These are phyloP conservation scores for Crassisporium funariophilum DNA, from an alignment of 768 basidiomycete genomes.

Conservation along the genomic window DNA sequence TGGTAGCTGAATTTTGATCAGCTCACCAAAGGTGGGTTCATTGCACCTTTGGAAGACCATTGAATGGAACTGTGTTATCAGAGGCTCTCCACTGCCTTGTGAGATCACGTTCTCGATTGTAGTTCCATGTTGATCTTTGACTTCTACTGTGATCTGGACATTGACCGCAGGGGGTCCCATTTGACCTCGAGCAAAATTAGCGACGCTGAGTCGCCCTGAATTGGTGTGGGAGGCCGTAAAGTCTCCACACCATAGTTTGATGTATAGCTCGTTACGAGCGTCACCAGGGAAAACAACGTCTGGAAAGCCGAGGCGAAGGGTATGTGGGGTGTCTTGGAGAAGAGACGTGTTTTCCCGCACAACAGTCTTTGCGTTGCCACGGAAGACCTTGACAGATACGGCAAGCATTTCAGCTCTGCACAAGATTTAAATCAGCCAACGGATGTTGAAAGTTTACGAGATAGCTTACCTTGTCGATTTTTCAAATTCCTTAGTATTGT, in stretches of 20 bases:
- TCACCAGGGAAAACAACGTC: constrained; percentile 95
- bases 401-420: constrained; percentile 84
- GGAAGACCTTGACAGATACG: constrained; percentile 83
- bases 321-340: constrained; percentile 79
- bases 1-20: constrained; percentile 85
- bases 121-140: constrained; percentile 71
- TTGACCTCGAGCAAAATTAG: constrained; percentile 59
- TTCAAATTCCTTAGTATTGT: constrained; percentile 76
- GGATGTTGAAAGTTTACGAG: neutral
- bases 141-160: constrained; percentile 90
- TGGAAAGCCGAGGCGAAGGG: constrained; percentile 88
- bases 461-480: constrained; percentile 71
- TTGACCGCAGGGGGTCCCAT: constrained; percentile 62
- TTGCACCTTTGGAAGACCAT: constrained; percentile 89
- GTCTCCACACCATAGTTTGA: constrained; percentile 95
- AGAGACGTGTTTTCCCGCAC: constrained; percentile 83
- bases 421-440: constrained; percentile 6
- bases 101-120: constrained; percentile 73
- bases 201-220: constrained; percentile 58
- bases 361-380: constrained; percentile 76
- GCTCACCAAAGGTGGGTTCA: constrained; percentile 90
- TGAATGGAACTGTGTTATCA: constrained; percentile 80
- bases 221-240: constrained; percentile 61
- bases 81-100: constrained; percentile 84
- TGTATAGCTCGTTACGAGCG: constrained; percentile 91